A percentile compares a stretch with the other conserved stretches of the same genome.
phyloP scores from a whole-genome alignment of 1,284 basidiomycete species.

The Volvariella volvacea region DNA sequence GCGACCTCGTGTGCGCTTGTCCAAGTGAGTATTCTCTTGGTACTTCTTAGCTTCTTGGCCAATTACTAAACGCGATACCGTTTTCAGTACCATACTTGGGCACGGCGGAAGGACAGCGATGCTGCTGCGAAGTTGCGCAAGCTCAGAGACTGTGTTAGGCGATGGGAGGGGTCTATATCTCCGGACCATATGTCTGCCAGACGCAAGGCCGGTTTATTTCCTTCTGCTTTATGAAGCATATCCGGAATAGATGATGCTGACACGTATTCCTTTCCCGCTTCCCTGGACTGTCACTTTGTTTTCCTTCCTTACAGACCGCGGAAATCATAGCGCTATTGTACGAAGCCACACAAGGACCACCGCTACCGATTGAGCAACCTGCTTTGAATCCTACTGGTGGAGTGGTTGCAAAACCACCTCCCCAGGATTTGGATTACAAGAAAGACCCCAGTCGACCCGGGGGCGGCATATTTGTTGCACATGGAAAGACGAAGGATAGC shows the following conservation, averaged over 20 bases:
- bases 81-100: constrained; percentile 85
- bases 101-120: constrained; percentile 69
- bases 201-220: constrained; percentile 59
- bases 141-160: constrained; percentile 74
- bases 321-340: constrained; percentile 90
- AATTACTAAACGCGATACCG: constrained; percentile 7
- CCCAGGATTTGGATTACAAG: constrained; percentile 56
- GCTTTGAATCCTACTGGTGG: constrained; percentile 70
- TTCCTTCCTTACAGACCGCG: constrained; percentile 55
- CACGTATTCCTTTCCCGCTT: constrained; percentile 9
- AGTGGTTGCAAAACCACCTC: constrained; percentile 50
- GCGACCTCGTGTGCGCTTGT: constrained; percentile 88
- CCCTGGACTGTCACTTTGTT: no score
- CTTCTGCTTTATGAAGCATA: constrained; percentile 14
- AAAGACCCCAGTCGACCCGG: constrained; percentile 74
- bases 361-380: constrained; percentile 49
- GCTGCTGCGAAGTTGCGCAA: constrained; percentile 73
- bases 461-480: constrained; percentile 78
- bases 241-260: constrained; percentile 8
- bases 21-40: constrained; percentile 54
- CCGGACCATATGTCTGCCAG: constrained; percentile 89
- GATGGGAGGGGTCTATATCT: constrained; percentile 77
- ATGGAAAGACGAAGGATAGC: constrained; percentile 33
- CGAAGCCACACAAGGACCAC: constrained; percentile 79
- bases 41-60: constrained; percentile 3